Conservation (phyloP, 805 yeast genomes). For the Candida maesae region DNA sequence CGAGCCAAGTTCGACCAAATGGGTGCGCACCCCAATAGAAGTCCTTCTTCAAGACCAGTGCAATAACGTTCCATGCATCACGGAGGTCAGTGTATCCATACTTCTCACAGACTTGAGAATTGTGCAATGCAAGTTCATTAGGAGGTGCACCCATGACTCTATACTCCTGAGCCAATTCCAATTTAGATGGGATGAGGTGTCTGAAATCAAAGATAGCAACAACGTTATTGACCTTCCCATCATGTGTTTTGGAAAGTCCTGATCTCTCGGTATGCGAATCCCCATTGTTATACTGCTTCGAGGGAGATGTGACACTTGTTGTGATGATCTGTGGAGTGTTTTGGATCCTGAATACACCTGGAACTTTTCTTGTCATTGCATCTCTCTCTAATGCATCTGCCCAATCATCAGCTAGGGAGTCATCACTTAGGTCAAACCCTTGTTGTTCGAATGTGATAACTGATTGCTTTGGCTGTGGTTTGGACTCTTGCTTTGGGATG, state of each 20-base stretch:
- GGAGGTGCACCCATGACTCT: slow-evolving; percentile 61
- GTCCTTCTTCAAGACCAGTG: slow-evolving; percentile 33
- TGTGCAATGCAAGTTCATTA: slow-evolving; percentile 60
- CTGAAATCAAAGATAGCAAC: slow-evolving; percentile 63
- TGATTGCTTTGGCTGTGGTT: slow-evolving; percentile 33
- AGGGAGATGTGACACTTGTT: background rate
- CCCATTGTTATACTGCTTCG: slow-evolving; percentile 8
- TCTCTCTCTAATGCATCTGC: slow-evolving; percentile 61
- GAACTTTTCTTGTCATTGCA: slow-evolving; percentile 44
- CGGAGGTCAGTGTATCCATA: slow-evolving; percentile 60
- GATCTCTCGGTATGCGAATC: slow-evolving; percentile 23
- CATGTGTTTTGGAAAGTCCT: background rate
- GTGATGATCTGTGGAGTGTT: slow-evolving; percentile 11
- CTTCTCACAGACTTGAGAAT: slow-evolving; percentile 64
- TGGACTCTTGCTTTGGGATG: slow-evolving; percentile 45
- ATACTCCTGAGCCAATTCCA: slow-evolving; percentile 66
- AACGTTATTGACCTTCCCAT: slow-evolving; percentile 36
- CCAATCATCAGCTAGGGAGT: slow-evolving; percentile 65
- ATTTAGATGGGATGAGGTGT: slow-evolving; percentile 69
- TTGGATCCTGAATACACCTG: slow-evolving; percentile 36
- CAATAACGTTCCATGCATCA: slow-evolving; percentile 69
- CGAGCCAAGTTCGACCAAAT: slow-evolving; percentile 65
- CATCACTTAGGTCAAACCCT: slow-evolving; percentile 48
- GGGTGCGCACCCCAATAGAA: slow-evolving; percentile 82
- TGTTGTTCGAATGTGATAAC: slow-evolving; percentile 51